Conservation (phyloP, 2,329 filamentous ascomycete species). For the Paracorniculantispora psalliotae region DNA sequence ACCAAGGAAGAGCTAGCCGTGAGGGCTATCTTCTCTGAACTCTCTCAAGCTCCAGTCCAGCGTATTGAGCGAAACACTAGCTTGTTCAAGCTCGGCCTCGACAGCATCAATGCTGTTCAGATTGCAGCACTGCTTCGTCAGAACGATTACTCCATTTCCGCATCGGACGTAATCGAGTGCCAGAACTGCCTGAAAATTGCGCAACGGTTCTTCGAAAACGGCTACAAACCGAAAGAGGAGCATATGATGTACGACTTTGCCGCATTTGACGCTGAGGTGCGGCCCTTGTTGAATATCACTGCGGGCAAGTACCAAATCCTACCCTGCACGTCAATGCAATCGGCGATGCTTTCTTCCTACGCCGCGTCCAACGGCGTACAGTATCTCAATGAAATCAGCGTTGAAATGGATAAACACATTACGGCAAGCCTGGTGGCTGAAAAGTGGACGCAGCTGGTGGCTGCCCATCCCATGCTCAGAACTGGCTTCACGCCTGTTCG, state of each 20-base stretch:
- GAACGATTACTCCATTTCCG: slow-evolving; percentile 53
- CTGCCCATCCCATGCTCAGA: slow-evolving; percentile 65
- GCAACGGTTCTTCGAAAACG: slow-evolving; percentile 10
- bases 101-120: slow-evolving; percentile 84
- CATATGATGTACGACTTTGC: slow-evolving; percentile 33
- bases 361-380: slow-evolving; percentile 58
- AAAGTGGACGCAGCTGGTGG: slow-evolving; percentile 56
- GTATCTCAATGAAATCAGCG: slow-evolving; percentile 71
- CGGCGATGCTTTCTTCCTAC: slow-evolving; percentile 74
- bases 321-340: slow-evolving; percentile 76
- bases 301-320: slow-evolving; percentile 46
- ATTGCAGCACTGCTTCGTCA: slow-evolving; percentile 64
- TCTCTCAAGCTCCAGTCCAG: slow-evolving; percentile 48
- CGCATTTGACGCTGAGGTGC: slow-evolving; percentile 32
- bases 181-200: slow-evolving; percentile 41
- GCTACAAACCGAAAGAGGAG: not conserved
- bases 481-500: slow-evolving; percentile 65
- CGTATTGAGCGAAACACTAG: slow-evolving; percentile 59
- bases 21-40: slow-evolving; percentile 49
- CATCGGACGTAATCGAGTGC: slow-evolving; percentile 69
- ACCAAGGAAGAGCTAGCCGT: slow-evolving; percentile 32
- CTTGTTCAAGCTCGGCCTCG: slow-evolving; percentile 83
- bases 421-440: slow-evolving; percentile 37
- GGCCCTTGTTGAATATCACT: slow-evolving; percentile 23
- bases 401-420: slow-evolving; percentile 41